phyloP scores from a whole-genome alignment of 192 early-diverging fungal genomes.

The Spizellomyces punctatus region DNA sequence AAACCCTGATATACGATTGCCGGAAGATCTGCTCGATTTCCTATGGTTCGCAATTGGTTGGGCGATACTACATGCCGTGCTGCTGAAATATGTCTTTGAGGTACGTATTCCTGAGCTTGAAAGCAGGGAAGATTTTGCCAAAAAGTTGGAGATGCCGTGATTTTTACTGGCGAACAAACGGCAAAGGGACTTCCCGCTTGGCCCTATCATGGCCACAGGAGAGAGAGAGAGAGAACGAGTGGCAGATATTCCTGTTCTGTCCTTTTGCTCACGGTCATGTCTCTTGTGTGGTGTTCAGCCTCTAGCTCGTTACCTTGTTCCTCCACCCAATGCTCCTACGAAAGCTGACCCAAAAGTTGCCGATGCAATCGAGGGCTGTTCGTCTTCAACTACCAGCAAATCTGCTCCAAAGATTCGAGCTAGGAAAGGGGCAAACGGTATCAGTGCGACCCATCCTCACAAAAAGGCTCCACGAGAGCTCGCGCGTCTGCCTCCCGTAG shows the following conservation, averaged over 20 bases:
- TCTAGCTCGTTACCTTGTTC: not conserved
- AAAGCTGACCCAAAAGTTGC: no score
- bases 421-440: not conserved
- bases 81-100: constrained; percentile 14
- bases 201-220: no score
- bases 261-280: no score
- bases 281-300: constrained; percentile 1
- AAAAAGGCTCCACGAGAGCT: not conserved
- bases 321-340: not conserved
- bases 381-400: constrained; percentile 15
- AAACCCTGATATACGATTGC: constrained; percentile 15
- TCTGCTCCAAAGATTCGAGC: not conserved
- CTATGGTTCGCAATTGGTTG: constrained; percentile 14
- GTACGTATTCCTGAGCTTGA: not conserved
- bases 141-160: not conserved
- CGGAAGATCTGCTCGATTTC: constrained; percentile 14
- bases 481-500: not conserved
- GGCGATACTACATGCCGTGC: constrained; percentile 4
- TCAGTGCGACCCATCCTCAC: not conserved
- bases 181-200: no score
- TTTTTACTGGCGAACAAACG: not conserved
- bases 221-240: no score
- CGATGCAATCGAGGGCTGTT: constrained; percentile 12
- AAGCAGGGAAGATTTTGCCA: not conserved
- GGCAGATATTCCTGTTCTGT: no score